Evolutionary conservation across 2,329 filamentous ascomycete species (phyloP).

Genomic region (Macroventuria anomochaeta): DNA sequence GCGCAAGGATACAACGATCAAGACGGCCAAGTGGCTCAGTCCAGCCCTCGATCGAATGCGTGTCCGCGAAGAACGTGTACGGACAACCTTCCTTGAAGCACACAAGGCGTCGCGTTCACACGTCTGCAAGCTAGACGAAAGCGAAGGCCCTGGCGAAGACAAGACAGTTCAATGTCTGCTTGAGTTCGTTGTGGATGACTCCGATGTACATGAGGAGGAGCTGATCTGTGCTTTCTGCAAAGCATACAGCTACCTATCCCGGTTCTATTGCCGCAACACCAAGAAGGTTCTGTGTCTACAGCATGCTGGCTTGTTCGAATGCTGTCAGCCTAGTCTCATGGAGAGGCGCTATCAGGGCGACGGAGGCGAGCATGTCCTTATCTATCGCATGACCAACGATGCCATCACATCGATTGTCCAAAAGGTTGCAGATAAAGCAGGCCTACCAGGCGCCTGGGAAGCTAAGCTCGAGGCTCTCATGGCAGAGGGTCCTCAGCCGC

Average conservation of each 20-base stretch:
- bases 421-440: conserved; percentile 85
- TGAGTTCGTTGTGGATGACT: conserved; percentile 56
- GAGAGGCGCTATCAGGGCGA: conserved; percentile 67
- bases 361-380: conserved; percentile 69
- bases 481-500: conserved; percentile 81
- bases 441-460: conserved; percentile 85
- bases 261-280: conserved; percentile 82
- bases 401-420: conserved; percentile 70
- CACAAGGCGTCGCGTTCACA: conserved; percentile 60
- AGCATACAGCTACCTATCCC: conserved; percentile 86
- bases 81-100: conserved; percentile 71
- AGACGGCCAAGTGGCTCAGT: conserved; percentile 92
- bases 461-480: conserved; percentile 86
- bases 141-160: conserved; percentile 47
- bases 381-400: conserved; percentile 78
- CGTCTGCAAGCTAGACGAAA: conserved; percentile 58
- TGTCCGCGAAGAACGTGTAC: conserved; percentile 72
- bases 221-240: conserved; percentile 94
- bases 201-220: conserved; percentile 85
- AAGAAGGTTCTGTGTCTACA: conserved; percentile 82
- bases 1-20: conserved; percentile 75
- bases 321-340: conserved; percentile 71
- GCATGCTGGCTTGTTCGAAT: conserved; percentile 81
- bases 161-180: conserved; percentile 33
- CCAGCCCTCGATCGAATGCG: conserved; percentile 83